Evolutionary conservation across 2,329 filamentous ascomycete genomes (phyloP), one percentile per base, ranked within the genome.

Genomic region (Talaromyces sp.): DNA sequence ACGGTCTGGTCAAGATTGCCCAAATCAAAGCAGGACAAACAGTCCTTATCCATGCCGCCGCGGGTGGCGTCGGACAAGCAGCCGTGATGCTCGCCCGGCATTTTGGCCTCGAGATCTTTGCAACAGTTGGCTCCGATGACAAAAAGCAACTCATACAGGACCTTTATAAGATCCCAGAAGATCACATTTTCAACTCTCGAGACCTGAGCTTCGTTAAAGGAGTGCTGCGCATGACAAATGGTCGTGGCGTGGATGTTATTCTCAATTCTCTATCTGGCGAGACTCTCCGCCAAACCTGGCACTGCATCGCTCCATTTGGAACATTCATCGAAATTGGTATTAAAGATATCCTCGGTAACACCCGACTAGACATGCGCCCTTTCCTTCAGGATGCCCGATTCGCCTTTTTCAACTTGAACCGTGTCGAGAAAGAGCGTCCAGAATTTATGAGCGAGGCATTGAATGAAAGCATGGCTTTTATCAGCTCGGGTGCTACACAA

Each of bases 1-100:
- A 30, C 65, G 18, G 23, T 53, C 7, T 52, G 7, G 23, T 51
- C 3, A 51, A 67, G 34, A 42, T 68, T 18, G 64, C 66, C 0
- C 34, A 64, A 4, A 28, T 73, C 33, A 64, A 34, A 65, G 65
- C 62, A 68, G 55, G 42, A 3, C 44, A 69, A 27, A 62, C 14
- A n/a, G 59, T 71, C 18, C 61, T 71, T 1, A 67, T 71, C 30
- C 65, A 70, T 55, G 61, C 57, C 5, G 68, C 61, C 7, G 47
- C 65, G 4, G 65, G 65, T 28, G 65, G 52, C 2, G 51, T 68
- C 10, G 65, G 61, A 14, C 30, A 62, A 62, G 71, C 58, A 10
- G 65, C 65, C 8, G 66, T 75, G 12, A 62, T 65, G 10, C 47
- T 71, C 7, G 70, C 69, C 1, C 61, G 58, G 27, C 42, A 57